Percentiles rank a stretch among this genome's conserved stretches.
Conservation (phyloP, 352 stramenopile species). For the Globisporangium irregulare region DNA sequence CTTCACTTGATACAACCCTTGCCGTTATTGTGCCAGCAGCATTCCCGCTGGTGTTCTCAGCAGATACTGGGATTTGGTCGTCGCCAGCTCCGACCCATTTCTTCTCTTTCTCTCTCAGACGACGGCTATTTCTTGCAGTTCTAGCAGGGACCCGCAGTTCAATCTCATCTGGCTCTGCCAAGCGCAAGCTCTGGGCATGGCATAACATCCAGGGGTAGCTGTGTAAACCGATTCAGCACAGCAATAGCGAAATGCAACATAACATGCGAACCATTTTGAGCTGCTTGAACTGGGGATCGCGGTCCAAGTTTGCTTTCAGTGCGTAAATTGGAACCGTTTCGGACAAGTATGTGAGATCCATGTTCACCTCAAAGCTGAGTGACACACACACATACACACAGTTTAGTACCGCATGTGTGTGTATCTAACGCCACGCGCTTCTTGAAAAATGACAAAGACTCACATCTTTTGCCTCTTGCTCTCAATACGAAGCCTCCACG, state of each 20-base stretch:
- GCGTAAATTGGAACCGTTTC: constrained; percentile 13
- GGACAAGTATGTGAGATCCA: not conserved
- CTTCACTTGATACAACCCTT: not conserved
- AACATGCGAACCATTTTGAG: constrained; percentile 8
- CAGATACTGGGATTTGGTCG: not conserved
- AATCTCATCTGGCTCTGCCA: not conserved
- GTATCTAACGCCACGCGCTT: not conserved
- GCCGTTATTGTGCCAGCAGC: not conserved
- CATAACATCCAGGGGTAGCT: not conserved
- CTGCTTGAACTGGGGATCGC: constrained; percentile 5
- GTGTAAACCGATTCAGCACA: not conserved
- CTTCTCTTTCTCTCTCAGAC: not conserved
- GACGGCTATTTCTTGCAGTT: not conserved
- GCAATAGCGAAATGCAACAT: not conserved
- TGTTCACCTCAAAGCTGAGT: constrained; percentile 7
- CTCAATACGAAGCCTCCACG: constrained; percentile 16
- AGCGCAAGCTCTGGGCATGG: not conserved
- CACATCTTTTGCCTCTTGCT: constrained; percentile 6
- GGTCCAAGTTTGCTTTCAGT: constrained; percentile 1
- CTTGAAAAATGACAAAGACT: not conserved
- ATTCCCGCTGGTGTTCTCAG: not conserved
- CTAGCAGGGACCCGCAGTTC: not conserved
- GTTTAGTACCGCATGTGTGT: not conserved
- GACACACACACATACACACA: not conserved
- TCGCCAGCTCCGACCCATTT: constrained; percentile 4